Evolutionary conservation across 306 rosid genomes (phyloP), one percentile per base, ranked within the genome.

Genomic region (Castanospermum australe): DNA sequence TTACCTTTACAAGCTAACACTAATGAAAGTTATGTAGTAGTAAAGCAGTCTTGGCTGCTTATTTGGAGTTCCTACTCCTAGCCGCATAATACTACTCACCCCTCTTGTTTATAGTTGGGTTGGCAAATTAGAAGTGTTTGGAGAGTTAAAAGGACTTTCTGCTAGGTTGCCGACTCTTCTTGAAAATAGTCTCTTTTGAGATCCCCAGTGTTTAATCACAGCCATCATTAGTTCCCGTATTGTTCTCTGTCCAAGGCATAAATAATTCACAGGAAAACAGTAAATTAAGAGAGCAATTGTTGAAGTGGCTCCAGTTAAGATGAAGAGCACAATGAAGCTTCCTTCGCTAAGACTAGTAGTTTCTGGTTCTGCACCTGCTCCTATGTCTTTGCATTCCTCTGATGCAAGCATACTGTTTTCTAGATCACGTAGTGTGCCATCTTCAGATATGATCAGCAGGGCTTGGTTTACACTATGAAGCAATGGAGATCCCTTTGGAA

Each of bases 281-380:
- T 81, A 89, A 13, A 84, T 2, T 15, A 81, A 17, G 24, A 89
- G 86, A 30, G 87, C 84, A 36, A 30, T 45, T 52, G 88, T 84
- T 25, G 93, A 87, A 32, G 85, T 88, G 63, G 81, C 84, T 64
- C 73, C 87, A 7, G 91, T 79, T 39, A 89, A 14, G 12, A 65
- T 28, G 62, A 90, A 81, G 4, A 83, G 75, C 4, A 79, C 82
- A 71, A 80, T 66, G 73, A 84, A 86, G 71, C 86, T 87, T 28
- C 9, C 62, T 30, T 77, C 82, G 44, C 88, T 71, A 4, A 89
- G 87, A 51, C 91, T 82, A 13, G 39, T n/a, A 33, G 45, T 52
- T 12, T 39, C n/a, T n/a, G n/a, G n/a, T n/a, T n/a, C 81, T 22
- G 0, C 76, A 25, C 11, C 77, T 9, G 65, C 3, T 6, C 68